These are phyloP conservation scores for Pythium myriotylum DNA, from an alignment of 352 stramenopile species.

Conservation along the genomic window DNA sequence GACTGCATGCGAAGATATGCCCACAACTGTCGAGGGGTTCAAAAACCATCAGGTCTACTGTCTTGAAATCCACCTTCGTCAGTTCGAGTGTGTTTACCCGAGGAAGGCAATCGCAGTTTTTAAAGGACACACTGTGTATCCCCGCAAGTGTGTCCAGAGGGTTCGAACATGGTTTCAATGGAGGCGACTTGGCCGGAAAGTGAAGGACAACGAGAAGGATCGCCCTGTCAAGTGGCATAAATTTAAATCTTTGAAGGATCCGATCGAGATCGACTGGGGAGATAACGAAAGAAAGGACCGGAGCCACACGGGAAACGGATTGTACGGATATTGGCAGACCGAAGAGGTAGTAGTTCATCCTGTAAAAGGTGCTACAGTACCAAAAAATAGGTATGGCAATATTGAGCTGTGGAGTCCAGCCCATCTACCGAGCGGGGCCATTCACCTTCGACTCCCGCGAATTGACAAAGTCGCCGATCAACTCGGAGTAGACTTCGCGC, in stretches of 20 bases:
- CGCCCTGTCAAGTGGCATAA: slow-evolving; percentile 42
- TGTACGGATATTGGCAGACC: slow-evolving; percentile 87
- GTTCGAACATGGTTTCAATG: slow-evolving; percentile 70
- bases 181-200: slow-evolving; percentile 63
- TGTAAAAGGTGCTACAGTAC: slow-evolving; percentile 64
- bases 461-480: slow-evolving; percentile 67
- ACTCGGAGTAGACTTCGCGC: slow-evolving; percentile 79
- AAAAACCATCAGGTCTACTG: slow-evolving; percentile 80
- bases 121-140: slow-evolving; percentile 75
- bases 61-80: slow-evolving; percentile 70
- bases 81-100: slow-evolving; percentile 70
- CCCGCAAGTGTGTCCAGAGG: slow-evolving; percentile 55
- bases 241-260: too few relatives aligned
- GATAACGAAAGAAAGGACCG: not conserved
- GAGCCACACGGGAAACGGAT: slow-evolving; percentile 4
- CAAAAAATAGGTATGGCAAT: slow-evolving; percentile 88
- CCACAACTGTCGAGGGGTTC: slow-evolving; percentile 75
- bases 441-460: slow-evolving; percentile 65
- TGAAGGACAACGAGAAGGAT: slow-evolving; percentile 52
- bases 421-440: slow-evolving; percentile 55
- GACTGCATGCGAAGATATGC: slow-evolving; percentile 60
- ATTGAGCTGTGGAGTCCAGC: slow-evolving; percentile 83
- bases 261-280: not conserved
- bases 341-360: slow-evolving; percentile 44
- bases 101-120: slow-evolving; percentile 76